Evolutionary conservation across 352 stramenopile species (phyloP).

Genomic region (Sclerospora graminicola): DNA sequence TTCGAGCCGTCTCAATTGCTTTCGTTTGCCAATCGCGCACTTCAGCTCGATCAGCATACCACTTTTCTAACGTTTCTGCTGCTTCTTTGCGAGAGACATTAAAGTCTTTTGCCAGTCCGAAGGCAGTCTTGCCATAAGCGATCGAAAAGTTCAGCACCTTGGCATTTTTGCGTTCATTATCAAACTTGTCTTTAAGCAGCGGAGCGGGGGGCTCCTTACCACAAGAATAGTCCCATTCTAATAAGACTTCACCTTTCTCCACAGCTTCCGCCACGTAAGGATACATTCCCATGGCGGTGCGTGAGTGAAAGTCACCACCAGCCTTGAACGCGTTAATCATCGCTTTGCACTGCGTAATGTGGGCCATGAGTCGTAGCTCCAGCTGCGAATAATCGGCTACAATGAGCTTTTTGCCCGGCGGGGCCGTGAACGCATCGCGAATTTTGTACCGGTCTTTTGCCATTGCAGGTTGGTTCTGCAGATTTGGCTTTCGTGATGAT

Average conservation of each 20-base stretch:
- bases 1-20: constrained; percentile 83
- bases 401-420: constrained; percentile 92
- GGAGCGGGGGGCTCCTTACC: constrained; percentile 84
- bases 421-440: constrained; percentile 88
- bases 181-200: constrained; percentile 97
- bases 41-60: constrained; percentile 92
- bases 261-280: constrained; percentile 94
- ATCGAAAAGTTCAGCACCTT: constrained; percentile 99
- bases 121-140: constrained; percentile 98
- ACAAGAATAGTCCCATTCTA: constrained; percentile 96
- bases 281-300: constrained; percentile 99
- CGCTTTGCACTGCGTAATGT: constrained; percentile 95
- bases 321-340: constrained; percentile 97
- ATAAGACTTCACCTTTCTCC: constrained; percentile 90
- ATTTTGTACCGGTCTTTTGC: constrained; percentile 86
- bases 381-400: constrained; percentile 99
- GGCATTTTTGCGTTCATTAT: constrained; percentile 94
- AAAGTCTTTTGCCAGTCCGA: constrained; percentile 90
- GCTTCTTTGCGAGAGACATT: constrained; percentile 74
- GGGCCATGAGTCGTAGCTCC: constrained; percentile 96
- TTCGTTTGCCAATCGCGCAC: constrained; percentile 90
- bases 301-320: constrained; percentile 89
- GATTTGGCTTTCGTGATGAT: constrained; percentile 94
- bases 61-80: constrained; percentile 87
- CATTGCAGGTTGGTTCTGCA: constrained; percentile 96